A percentile compares a stretch with the other conserved stretches of the same genome.
Conservation (phyloP, 2,329 filamentous ascomycete genomes). For the Drechslerella coelobrocha region DNA sequence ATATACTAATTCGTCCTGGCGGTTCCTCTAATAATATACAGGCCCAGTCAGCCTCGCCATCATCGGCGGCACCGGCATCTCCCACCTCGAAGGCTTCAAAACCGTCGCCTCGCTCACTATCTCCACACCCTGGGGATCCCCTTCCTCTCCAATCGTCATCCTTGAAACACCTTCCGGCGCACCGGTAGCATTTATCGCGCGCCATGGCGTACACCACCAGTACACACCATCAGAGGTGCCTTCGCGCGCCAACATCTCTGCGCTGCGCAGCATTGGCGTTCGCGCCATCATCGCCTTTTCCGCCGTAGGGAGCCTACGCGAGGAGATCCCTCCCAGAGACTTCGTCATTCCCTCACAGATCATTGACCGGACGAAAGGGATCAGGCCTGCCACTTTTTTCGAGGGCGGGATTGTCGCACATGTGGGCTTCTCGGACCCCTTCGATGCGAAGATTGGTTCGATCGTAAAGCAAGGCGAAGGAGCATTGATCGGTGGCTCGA, state of each 20-base stretch:
- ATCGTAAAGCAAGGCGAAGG: conserved; percentile 72
- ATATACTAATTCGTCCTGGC: too few relatives aligned
- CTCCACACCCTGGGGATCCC: conserved; percentile 84
- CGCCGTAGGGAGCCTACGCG: conserved; percentile 88
- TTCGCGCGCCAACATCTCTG: conserved; percentile 94
- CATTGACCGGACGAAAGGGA: conserved; percentile 91
- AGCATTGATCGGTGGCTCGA: conserved; percentile 81
- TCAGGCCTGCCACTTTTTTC: conserved; percentile 94
- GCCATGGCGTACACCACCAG: conserved; percentile 88
- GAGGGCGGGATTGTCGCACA: conserved; percentile 90
- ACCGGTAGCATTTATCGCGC: conserved; percentile 88
- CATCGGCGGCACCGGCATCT: conserved; percentile 90
- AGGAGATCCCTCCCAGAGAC: conserved; percentile 92
- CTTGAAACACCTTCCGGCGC: conserved; percentile 72
- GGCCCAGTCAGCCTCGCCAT: conserved; percentile 82
- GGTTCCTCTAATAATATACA: too few relatives aligned
- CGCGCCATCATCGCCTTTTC: conserved; percentile 92
- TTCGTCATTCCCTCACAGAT: conserved; percentile 96
- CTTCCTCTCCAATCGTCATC: conserved; percentile 80
- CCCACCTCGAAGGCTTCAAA: conserved; percentile 83
- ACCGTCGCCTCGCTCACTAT: conserved; percentile 80
- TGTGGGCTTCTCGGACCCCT: conserved; percentile 94
- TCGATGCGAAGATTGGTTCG: conserved; percentile 96
- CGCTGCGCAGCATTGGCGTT: conserved; percentile 87
- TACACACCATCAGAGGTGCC: conserved; percentile 94